These are phyloP conservation scores for Boletus vinaceobasis DNA, from an alignment of 768 basidiomycete species.

Conservation along the genomic window DNA sequence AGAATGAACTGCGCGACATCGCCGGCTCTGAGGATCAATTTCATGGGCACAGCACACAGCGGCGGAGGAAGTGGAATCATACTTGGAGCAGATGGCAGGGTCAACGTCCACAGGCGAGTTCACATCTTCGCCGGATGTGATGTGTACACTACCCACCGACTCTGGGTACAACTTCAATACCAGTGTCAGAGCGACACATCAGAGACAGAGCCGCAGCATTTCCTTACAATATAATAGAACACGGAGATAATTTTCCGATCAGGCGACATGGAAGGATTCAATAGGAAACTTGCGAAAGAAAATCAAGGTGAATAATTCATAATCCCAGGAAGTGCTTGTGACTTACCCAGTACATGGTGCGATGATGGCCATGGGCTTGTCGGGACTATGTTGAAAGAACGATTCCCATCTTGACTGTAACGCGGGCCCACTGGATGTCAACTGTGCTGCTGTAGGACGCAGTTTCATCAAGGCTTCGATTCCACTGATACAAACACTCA, in stretches of 20 bases:
- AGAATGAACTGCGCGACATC: constrained; percentile 47
- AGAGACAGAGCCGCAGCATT: neutral
- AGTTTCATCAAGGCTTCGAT: constrained; percentile 54
- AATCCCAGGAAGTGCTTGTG: neutral
- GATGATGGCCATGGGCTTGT: constrained; percentile 53
- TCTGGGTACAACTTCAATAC: constrained; percentile 39
- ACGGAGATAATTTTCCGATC: constrained; percentile 29
- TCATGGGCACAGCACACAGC: neutral
- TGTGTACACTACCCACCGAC: constrained; percentile 47
- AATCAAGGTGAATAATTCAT: neutral
- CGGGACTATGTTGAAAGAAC: constrained; percentile 49
- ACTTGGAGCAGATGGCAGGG: constrained; percentile 41
- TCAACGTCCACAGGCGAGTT: constrained; percentile 44
- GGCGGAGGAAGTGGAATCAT: neutral
- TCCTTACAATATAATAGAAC: constrained; percentile 20
- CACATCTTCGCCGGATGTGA: constrained; percentile 39
- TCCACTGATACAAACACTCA: constrained; percentile 35
- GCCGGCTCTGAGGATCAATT: constrained; percentile 6
- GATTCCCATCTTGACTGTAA: constrained; percentile 50
- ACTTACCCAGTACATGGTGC: constrained; percentile 40
- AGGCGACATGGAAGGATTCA: constrained; percentile 8
- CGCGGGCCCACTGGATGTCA: constrained; percentile 42
- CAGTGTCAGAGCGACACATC: neutral
- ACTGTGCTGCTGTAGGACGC: constrained; percentile 48
- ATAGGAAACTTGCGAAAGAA: constrained; percentile 20